These are phyloP conservation scores for Citrullus colocynthis DNA, from an alignment of 306 rosid species.

Conservation along the genomic window DNA sequence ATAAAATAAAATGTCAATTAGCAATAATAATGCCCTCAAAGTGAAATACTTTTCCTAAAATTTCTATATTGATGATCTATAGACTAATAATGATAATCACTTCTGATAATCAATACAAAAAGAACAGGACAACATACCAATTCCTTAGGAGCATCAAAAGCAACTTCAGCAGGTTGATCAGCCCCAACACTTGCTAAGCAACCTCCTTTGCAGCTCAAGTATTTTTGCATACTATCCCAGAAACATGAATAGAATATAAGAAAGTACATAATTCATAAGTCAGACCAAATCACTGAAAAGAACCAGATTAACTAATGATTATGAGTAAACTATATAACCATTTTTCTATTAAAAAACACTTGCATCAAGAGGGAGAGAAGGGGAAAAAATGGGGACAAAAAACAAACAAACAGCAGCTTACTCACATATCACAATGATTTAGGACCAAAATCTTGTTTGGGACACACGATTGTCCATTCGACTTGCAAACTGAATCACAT, in stretches of 20 bases:
- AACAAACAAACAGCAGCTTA: conserved; percentile 10
- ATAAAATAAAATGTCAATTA: not conserved
- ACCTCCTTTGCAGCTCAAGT: conserved; percentile 84
- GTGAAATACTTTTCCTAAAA: not conserved
- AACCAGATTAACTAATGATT: not conserved
- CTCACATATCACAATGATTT: conserved; percentile 87
- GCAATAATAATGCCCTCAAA: not conserved
- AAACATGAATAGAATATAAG: not conserved
- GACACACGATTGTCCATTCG: conserved; percentile 77
- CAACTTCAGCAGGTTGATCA: conserved; percentile 98
- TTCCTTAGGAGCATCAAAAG: conserved; percentile 64
- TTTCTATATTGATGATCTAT: not conserved
- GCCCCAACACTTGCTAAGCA: conserved; percentile 78
- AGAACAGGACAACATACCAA: conserved; percentile 39
- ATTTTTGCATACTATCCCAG: conserved; percentile 63
- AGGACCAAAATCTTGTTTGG: conserved; percentile 71
- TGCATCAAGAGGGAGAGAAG: not conserved
- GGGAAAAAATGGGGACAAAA: not conserved
- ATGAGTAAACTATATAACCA: not conserved
- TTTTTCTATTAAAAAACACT: not conserved
- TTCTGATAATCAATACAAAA: not conserved
- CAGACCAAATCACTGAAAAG: not conserved
- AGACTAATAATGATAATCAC: not conserved
- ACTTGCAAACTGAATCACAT: conserved; percentile 75
- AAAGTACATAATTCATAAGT: not conserved